Conservation (phyloP, 768 basidiomycete genomes). For the Suillus subalutaceus region DNA sequence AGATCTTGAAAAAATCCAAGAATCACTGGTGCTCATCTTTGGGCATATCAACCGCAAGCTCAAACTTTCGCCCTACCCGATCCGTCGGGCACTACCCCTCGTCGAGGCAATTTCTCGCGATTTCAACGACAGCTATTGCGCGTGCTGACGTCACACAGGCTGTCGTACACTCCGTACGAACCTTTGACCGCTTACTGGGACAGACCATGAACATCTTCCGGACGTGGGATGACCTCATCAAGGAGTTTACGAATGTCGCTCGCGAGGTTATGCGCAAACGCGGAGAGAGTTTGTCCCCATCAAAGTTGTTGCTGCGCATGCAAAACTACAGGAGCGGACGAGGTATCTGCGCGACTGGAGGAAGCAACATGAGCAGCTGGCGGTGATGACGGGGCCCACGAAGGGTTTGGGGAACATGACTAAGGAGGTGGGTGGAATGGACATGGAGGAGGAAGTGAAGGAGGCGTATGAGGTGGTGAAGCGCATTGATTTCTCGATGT, state of each 20-base stretch:
- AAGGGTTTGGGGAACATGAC: constrained; percentile 78
- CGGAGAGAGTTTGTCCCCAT: constrained; percentile 93
- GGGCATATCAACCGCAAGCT: constrained; percentile 95
- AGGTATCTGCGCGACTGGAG: constrained; percentile 90
- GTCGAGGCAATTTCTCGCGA: constrained; percentile 98
- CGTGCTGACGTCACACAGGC: constrained; percentile 87
- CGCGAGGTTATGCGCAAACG: constrained; percentile 92
- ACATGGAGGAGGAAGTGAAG: constrained; percentile 98
- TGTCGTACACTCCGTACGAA: constrained; percentile 95
- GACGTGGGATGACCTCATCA: constrained; percentile 88
- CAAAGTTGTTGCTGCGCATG: constrained; percentile 90
- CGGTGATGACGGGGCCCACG: constrained; percentile 95
- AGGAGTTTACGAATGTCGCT: constrained; percentile 91
- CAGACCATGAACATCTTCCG: constrained; percentile 79
- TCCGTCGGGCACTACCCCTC: constrained; percentile 92
- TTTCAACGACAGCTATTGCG: constrained; percentile 94
- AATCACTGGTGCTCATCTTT: constrained; percentile 86
- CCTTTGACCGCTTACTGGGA: constrained; percentile 84
- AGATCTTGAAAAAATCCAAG: constrained; percentile 93
- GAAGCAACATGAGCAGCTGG: constrained; percentile 96
- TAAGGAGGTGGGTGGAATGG: constrained; percentile 84
- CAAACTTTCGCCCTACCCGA: constrained; percentile 94
- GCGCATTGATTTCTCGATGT: constrained; percentile 94
- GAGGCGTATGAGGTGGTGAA: constrained; percentile 98
- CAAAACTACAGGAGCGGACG: constrained; percentile 85